Base-by-base conservation (phyloP, 257 asterid species). In the Solanum bulbocastanum region DNA sequence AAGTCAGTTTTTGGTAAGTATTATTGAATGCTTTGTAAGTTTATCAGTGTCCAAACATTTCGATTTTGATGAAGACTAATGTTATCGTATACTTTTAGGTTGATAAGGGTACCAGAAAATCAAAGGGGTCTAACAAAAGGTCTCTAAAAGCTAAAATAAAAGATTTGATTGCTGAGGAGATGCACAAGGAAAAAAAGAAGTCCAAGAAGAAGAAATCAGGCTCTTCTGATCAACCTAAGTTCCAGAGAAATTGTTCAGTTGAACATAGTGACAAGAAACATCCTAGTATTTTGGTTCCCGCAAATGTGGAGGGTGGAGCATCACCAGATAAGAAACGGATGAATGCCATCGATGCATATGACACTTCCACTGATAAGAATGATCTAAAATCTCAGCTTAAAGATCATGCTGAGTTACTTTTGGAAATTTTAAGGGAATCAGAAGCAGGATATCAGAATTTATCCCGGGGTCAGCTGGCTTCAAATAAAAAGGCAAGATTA, bases 121-220 rank as follows among this genome's bases (percentile, higher is more conserved):
- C 88, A 52, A 89, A 87, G 20, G 39, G 62, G 66, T 23, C 88
- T 42, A 89, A 91, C 90, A 96, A 91, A 87, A 90, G 92, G 52
- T 94, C 98, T 58, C 89, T 94, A 13, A 93, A 86, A 90, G 89
- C 93, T 5, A 94, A 95, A 15, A 88, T 94, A 72, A 96, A 93
- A 89, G 91, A 94, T 39, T 83, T 94, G 75, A 84, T 93, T 22
- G 89, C 92, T 7, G 91, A 92, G 84, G 94, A 93, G 49, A 71
- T 81, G 22, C 88, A 90, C 6, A 87, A 88, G 88, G 92, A 87
- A 58, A 88, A 83, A 62, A 88, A 83, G 83, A 87, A 74, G 32
- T 71, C 87, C 4, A 78, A 25, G 69, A 62, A n/a, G 44, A 87
- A 65, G 58, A 79, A 82, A 88, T 83, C 90, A 81, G 91, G 89